phyloP scores from a whole-genome alignment of 208 protist species.

The Lotmaria passim region DNA sequence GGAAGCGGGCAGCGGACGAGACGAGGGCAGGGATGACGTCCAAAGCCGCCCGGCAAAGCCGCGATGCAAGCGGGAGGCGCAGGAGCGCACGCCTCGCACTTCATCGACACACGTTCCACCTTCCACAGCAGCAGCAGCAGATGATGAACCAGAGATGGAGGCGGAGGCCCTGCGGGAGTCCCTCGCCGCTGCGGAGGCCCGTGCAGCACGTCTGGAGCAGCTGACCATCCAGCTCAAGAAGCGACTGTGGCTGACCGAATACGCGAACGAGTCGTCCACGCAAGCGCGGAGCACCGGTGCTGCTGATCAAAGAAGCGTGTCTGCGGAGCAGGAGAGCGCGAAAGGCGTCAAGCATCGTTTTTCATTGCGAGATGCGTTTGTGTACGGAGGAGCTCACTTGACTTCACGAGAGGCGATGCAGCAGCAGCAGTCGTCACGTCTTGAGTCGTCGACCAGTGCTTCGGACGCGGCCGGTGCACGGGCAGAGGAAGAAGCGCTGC shows the following conservation, averaged over 20 bases:
- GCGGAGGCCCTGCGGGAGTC: conserved; percentile 14
- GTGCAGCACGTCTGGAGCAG: conserved; percentile 45
- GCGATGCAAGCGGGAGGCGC: background rate
- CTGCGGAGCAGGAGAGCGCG: background rate
- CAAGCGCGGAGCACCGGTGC: background rate
- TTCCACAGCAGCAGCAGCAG: no score
- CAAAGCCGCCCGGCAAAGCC: background rate
- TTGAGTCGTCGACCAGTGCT: background rate
- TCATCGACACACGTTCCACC: background rate
- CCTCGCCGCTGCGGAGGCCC: conserved; percentile 16
- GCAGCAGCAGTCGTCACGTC: no score
- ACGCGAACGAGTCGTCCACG: background rate
- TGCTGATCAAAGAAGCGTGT: no score
- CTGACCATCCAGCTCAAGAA: conserved; percentile 60
- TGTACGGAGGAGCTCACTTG: conserved; percentile 13
- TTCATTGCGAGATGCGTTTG: conserved; percentile 30
- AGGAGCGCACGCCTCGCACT: background rate
- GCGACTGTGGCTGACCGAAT: conserved; percentile 44
- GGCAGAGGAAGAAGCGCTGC: conserved; percentile 27
- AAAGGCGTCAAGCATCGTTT: background rate
- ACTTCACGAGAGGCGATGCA: background rate
- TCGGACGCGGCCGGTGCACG: background rate
- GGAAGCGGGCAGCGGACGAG: background rate
- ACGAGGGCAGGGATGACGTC: background rate
- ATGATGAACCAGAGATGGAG: conserved; percentile 22